Conservation (phyloP, 345 rosid genomes). For the Lepidium didymum region DNA sequence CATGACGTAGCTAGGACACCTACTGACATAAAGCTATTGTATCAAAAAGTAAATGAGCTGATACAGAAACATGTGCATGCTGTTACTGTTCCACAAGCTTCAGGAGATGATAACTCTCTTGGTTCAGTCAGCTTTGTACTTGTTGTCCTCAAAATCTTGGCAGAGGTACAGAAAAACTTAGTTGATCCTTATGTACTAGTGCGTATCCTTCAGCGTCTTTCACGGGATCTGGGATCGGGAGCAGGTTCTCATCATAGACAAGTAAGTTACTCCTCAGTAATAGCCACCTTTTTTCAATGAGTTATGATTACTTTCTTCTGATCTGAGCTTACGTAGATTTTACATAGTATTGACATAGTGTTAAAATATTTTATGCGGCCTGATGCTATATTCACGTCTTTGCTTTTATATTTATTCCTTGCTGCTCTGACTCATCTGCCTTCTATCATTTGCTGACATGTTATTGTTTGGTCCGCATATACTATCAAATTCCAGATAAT, state of each 20-base stretch:
- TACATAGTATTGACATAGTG: not conserved
- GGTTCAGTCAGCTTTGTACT: conserved; percentile 79
- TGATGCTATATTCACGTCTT: conserved; percentile 2
- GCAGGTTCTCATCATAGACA: conserved; percentile 73
- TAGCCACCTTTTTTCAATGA: not conserved
- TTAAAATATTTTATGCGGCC: not conserved
- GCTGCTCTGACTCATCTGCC: not conserved
- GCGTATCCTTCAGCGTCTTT: conserved; percentile 77
- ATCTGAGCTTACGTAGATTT: not conserved
- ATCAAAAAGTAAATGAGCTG: conserved; percentile 76
- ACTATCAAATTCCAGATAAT: conserved; percentile 4
- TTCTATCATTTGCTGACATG: conserved; percentile 8
- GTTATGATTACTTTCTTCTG: conserved; percentile 3
- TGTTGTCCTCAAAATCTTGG: conserved; percentile 77
- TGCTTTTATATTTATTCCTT: not conserved
- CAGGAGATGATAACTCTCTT: conserved; percentile 67
- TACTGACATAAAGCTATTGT: conserved; percentile 62
- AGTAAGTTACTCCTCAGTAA: conserved; percentile 39
- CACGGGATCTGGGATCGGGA: conserved; percentile 82
- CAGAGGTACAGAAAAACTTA: conserved; percentile 67
- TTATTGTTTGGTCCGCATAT: not conserved
- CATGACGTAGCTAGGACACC: conserved; percentile 56
- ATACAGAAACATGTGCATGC: conserved; percentile 71
- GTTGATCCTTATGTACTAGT: conserved; percentile 68
- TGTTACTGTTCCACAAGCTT: conserved; percentile 52